phyloP scores from a whole-genome alignment of 148 eudicot species.

The Camellia granthamiana region DNA sequence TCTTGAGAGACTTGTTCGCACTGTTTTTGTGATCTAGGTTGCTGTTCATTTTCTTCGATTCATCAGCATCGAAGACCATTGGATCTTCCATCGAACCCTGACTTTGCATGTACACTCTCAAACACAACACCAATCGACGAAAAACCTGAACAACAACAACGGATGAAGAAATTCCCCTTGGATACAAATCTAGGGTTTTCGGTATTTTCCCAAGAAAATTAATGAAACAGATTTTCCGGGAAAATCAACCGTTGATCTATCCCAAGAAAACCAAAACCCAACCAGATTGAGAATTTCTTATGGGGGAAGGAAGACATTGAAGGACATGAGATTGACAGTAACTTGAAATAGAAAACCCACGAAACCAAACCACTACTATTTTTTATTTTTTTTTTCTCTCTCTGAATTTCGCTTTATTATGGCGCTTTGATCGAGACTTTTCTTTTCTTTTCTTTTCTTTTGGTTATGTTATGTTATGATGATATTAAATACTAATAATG shows the following conservation, averaged over 20 bases:
- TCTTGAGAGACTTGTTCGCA: conserved; percentile 41
- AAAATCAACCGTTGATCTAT: not conserved
- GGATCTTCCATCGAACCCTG: conserved; percentile 40
- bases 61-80: conserved; percentile 28
- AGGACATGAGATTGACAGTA: not conserved
- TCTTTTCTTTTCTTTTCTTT: not conserved
- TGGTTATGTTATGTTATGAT: too few species aligned
- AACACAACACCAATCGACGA: not conserved
- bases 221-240: not conserved
- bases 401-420: not conserved
- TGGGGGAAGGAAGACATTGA: not conserved
- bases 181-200: conserved; percentile 2
- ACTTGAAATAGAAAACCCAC: not conserved
- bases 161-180: not conserved
- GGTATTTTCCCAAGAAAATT: not conserved
- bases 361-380: not conserved
- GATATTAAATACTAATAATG: too few species aligned
- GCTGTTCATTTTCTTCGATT: conserved; percentile 8
- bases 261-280: conserved; percentile 2
- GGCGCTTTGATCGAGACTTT: not conserved
- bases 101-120: not conserved
- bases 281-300: not conserved
- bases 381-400: too few species aligned
- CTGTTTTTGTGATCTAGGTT: not conserved
- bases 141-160: not conserved